These are phyloP conservation scores for Alternaria sp. DNA, from an alignment of 2,329 filamentous ascomycete genomes.

Conservation along the genomic window DNA sequence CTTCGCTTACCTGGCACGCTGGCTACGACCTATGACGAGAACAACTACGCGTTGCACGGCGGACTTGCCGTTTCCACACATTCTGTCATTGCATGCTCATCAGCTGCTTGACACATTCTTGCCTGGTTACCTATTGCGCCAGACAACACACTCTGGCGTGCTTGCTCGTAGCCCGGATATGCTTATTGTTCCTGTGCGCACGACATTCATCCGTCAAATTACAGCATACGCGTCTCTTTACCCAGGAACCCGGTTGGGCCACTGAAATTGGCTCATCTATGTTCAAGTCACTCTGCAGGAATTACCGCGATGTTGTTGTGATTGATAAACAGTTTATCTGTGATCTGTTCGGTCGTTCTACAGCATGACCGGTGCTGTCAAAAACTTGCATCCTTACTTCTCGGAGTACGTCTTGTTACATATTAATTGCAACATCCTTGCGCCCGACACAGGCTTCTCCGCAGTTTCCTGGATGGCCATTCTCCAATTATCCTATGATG, in stretches of 20 bases:
- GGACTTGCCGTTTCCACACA: neutral
- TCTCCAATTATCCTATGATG: constrained; percentile 16
- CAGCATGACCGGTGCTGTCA: neutral
- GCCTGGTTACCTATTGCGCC: neutral
- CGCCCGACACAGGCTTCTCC: constrained; percentile 2
- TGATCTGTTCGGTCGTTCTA: neutral
- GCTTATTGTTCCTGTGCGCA: neutral
- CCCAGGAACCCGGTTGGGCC: neutral
- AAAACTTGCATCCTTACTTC: neutral
- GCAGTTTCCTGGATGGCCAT: constrained; percentile 16
- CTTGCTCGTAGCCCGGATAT: neutral
- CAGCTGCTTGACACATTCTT: neutral
- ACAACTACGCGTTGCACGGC: neutral
- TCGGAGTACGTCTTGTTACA: neutral
- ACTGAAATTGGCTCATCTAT: constrained; percentile 4
- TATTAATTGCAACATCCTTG: neutral
- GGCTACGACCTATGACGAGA: neutral
- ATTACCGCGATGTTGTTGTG: neutral
- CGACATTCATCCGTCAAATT: constrained; percentile 1
- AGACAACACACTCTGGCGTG: neutral
- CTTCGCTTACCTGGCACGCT: neutral
- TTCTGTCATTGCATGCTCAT: neutral
- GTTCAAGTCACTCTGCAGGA: neutral
- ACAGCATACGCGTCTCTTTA: constrained; percentile 4
- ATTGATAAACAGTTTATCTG: neutral